These are phyloP conservation scores for Mucor mucedo DNA, from an alignment of 371 early-diverging fungal species.

Conservation along the genomic window DNA sequence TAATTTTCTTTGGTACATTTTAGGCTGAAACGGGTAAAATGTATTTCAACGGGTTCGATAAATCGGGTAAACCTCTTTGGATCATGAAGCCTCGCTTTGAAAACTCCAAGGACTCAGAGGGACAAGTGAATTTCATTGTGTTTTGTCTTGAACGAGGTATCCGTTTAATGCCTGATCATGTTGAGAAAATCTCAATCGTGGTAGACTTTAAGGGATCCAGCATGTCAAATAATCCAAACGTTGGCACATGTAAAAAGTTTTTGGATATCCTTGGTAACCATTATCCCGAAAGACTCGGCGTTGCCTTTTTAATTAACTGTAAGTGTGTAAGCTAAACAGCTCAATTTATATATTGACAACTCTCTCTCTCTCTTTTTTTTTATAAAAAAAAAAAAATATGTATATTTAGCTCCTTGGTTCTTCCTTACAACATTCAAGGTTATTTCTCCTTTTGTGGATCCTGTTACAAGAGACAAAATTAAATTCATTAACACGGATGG, in stretches of 20 bases:
- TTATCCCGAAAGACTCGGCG: slow-evolving; percentile 80
- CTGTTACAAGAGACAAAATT: slow-evolving; percentile 82
- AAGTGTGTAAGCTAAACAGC: slow-evolving; percentile 2
- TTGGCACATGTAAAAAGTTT: slow-evolving; percentile 69
- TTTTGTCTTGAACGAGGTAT: slow-evolving; percentile 76
- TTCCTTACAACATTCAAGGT: slow-evolving; percentile 76
- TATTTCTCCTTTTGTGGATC: slow-evolving; percentile 85
- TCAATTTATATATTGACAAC: not conserved
- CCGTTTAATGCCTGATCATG: slow-evolving; percentile 69
- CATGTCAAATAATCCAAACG: slow-evolving; percentile 65
- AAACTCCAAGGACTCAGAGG: slow-evolving; percentile 74
- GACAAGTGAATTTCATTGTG: slow-evolving; percentile 74
- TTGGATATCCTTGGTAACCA: slow-evolving; percentile 73
- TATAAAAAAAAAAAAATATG: not conserved
- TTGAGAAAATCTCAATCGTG: slow-evolving; percentile 67
- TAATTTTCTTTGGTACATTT: too few species aligned
- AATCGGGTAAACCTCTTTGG: slow-evolving; percentile 60
- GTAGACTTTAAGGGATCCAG: slow-evolving; percentile 75
- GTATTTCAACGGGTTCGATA: slow-evolving; percentile 73
- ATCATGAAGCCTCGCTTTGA: slow-evolving; percentile 71
- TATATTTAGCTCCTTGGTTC: slow-evolving; percentile 72
- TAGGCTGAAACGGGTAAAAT: slow-evolving; percentile 76
- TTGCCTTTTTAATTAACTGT: slow-evolving; percentile 64
- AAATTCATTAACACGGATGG: slow-evolving; percentile 71
- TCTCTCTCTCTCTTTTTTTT: not conserved